phyloP scores from a whole-genome alignment of 306 rosid genomes.

The Fragaria iinumae region DNA sequence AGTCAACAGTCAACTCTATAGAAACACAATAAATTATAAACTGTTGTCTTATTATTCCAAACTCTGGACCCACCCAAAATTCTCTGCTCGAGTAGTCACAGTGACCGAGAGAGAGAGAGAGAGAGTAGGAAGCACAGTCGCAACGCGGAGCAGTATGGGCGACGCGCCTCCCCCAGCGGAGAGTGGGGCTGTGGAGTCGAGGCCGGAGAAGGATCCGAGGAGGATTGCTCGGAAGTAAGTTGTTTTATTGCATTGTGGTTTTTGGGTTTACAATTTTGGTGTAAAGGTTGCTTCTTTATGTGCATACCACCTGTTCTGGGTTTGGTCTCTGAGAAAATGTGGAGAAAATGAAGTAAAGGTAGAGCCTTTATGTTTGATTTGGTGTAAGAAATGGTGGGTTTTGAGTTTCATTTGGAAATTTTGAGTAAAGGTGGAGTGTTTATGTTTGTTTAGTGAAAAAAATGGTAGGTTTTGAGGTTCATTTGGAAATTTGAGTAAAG shows the following conservation, averaged over 20 bases:
- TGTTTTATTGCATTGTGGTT: constrained; percentile 14
- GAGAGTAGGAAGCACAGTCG: background rate
- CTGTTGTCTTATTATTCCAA: background rate
- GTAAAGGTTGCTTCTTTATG: constrained; percentile 16
- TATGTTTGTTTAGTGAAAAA: background rate
- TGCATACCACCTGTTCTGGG: constrained; percentile 1
- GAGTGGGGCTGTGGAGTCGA: constrained; percentile 19
- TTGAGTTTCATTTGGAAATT: background rate
- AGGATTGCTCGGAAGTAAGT: constrained; percentile 63
- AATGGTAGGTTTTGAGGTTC: constrained; percentile 1
- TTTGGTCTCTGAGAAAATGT: constrained; percentile 6
- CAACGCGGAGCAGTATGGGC: background rate
- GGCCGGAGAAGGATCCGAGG: constrained; percentile 54
- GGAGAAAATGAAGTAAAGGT: background rate
- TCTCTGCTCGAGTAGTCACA: background rate
- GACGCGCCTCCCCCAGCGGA: background rate
- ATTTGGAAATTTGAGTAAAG: background rate
- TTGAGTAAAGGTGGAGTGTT: background rate
- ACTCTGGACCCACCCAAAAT: background rate
- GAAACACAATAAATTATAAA: background rate
- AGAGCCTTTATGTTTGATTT: background rate
- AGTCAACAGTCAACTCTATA: background rate
- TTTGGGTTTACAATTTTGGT: background rate
- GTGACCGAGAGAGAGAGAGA: background rate
- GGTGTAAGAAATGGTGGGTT: background rate